Evolutionary conservation across 371 early-diverging fungal genomes (phyloP), one percentile per base, ranked within the genome.

Genomic region (Rhizopus stolonifer): DNA sequence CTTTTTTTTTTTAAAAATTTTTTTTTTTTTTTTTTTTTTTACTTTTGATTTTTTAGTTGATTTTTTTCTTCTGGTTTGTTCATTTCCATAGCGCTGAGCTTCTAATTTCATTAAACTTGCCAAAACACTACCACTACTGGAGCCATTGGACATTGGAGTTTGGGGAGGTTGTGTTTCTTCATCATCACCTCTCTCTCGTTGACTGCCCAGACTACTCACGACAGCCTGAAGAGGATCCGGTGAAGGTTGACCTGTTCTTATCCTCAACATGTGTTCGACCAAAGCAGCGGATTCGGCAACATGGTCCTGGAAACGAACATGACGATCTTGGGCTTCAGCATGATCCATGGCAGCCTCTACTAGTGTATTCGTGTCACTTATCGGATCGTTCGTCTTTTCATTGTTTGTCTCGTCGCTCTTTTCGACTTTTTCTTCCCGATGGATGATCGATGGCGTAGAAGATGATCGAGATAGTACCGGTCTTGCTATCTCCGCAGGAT

Each of bases 221-320:
- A 45, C 56, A 4, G 48, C 19, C 3, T 49, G 50, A 4, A 54
- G n/a, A 23, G 49, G 31, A 33, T 50, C 54, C n/a, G 18, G 38
- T 15, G 32, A 17, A 11, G 33, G 33, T 22, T 26, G 46, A 4
- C 48, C 48, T 8, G 33, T 31, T 26, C 56, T 66, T 3, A 48
- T 21, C 33, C 65, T 60, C 26, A 77, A 38, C 71, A 77, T 73
- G 1, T 67, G 68, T 40, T 72, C 57, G 10, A 77, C 77, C 22
- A 77, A 52, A 15, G 69, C 69, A 0, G 73, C 77, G 0, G 74
- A 70, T 61, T 73, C 71, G 15, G 60, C 58, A 25, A 77, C 71
- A 44, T 77, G 77, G 26, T 77, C 68, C 29, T 68, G 77, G 49
- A 73, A 77, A 1, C 69, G 54, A 17, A 73, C 65, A 64, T 77